phyloP scores from a whole-genome alignment of 345 rosid species.

The Sisymbrium irio region DNA sequence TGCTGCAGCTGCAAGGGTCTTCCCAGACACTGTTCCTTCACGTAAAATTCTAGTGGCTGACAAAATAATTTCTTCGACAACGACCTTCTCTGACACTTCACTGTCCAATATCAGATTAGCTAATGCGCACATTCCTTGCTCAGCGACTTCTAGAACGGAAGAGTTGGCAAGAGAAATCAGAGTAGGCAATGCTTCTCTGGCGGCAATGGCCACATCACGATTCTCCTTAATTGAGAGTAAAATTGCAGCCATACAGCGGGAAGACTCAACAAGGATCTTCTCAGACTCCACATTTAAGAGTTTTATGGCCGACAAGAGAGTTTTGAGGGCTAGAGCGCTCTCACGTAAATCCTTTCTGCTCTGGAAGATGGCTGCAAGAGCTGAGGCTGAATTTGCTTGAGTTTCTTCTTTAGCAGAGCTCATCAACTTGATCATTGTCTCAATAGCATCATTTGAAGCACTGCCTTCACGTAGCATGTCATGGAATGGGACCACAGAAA shows the following conservation, averaged over 20 bases:
- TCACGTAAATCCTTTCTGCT: slow-evolving; percentile 90
- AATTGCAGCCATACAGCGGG: slow-evolving; percentile 80
- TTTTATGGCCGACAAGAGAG: slow-evolving; percentile 71
- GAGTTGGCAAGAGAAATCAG: slow-evolving; percentile 75
- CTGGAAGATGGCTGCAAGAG: slow-evolving; percentile 88
- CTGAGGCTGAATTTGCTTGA: slow-evolving; percentile 92
- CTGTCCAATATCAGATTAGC: slow-evolving; percentile 91
- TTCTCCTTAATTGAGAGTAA: slow-evolving; percentile 91
- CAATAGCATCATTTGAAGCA: slow-evolving; percentile 98
- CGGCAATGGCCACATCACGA: slow-evolving; percentile 83
- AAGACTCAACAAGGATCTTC: slow-evolving; percentile 69
- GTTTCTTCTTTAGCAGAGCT: slow-evolving; percentile 89
- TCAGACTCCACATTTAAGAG: slow-evolving; percentile 77
- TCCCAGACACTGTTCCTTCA: slow-evolving; percentile 89
- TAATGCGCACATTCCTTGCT: slow-evolving; percentile 91
- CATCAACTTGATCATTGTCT: slow-evolving; percentile 88
- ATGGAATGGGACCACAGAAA: slow-evolving; percentile 71
- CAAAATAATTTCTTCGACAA: slow-evolving; percentile 75
- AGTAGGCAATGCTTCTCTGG: slow-evolving; percentile 73
- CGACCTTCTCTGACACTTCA: slow-evolving; percentile 74
- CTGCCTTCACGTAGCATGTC: slow-evolving; percentile 92
- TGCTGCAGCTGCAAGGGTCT: slow-evolving; percentile 97
- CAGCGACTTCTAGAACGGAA: slow-evolving; percentile 74
- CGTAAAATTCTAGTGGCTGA: slow-evolving; percentile 90
- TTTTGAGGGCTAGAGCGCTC: slow-evolving; percentile 74